Percentiles rank a stretch among this genome's conserved stretches.
Conservation (phyloP, 306 rosid species). For the Pyrus pyrifolia region DNA sequence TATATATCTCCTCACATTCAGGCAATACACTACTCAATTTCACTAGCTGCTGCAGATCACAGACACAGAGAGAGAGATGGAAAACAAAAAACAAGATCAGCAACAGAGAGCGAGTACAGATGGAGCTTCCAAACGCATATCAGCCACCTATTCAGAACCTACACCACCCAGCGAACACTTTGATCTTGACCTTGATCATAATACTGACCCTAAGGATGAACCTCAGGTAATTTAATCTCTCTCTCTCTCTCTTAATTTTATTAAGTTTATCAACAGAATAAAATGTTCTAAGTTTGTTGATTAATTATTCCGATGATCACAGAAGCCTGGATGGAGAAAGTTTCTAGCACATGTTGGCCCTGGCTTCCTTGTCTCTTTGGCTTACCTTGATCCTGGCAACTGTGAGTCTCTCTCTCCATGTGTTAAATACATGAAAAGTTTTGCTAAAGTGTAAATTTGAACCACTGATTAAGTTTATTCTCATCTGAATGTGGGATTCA, state of each 20-base stretch:
- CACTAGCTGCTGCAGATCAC: neutral
- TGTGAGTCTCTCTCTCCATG: constrained; percentile 19
- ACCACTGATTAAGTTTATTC: neutral
- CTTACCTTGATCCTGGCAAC: constrained; percentile 92
- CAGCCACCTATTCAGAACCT: constrained; percentile 11
- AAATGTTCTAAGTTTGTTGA: neutral
- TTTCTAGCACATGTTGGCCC: constrained; percentile 64
- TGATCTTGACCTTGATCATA: neutral
- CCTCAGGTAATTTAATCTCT: neutral
- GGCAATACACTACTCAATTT: neutral
- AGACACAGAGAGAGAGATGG: constrained; percentile 11
- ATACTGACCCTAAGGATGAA: neutral
- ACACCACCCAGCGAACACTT: neutral
- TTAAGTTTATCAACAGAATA: neutral
- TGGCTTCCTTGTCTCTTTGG: constrained; percentile 82
- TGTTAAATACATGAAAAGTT: too few species aligned
- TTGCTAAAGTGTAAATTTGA: too few species aligned
- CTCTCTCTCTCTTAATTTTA: neutral
- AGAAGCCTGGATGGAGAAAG: constrained; percentile 69
- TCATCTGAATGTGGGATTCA: neutral
- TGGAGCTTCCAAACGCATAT: constrained; percentile 30
- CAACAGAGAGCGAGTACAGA: neutral
- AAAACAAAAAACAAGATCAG: neutral
- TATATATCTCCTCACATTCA: neutral
- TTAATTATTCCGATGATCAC: neutral